Evolutionary conservation across 257 asterid genomes (phyloP), one percentile per base, ranked within the genome.

Genomic region (Jacaranda mimosifolia): DNA sequence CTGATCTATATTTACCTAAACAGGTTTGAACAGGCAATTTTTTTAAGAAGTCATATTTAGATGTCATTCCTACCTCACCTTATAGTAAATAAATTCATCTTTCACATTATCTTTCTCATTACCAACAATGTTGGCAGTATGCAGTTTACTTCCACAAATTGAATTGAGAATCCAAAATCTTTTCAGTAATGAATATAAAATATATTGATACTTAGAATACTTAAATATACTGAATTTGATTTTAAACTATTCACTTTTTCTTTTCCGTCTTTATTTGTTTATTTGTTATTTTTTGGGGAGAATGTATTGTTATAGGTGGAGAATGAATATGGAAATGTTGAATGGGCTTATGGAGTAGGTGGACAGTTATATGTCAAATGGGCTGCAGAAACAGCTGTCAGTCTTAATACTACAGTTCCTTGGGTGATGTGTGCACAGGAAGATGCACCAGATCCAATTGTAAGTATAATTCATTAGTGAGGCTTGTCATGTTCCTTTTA

Each of bases 351-450:
- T 79, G 97, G 97, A 69, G 78, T 56, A 69, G 89, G 84, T 0
- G 97, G 97, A 72, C 68, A 78, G 59, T 69, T 75, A 35, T 92
- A 92, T 79, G 87, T 91, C 48, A 82, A 89, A 77, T 92, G 97
- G 98, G 94, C 98, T 77, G 98, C 98, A 72, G 84, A 89, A 89
- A 87, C 91, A 58, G 98, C 97, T 66, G 80, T 91, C 12, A 68
- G 78, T 70, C 90, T 92, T 32, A 89, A 91, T 53, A 92, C 94
- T 10, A 75, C 88, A 3, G 95, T 92, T 26, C 97, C 97, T 13
- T 92, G 97, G 97, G 97, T 92, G 82, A 92, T 91, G 97, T 91
- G 97, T 72, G 67, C 73, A 36, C 97, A 91, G 65, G 76, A 2
- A 60, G 94, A 92, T 82, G 97, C 97, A 35, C 97, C 95, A 6